Evolutionary conservation across 176 grass and related monocot species (phyloP).

Genomic region (Echinochloa phyllopogon): DNA sequence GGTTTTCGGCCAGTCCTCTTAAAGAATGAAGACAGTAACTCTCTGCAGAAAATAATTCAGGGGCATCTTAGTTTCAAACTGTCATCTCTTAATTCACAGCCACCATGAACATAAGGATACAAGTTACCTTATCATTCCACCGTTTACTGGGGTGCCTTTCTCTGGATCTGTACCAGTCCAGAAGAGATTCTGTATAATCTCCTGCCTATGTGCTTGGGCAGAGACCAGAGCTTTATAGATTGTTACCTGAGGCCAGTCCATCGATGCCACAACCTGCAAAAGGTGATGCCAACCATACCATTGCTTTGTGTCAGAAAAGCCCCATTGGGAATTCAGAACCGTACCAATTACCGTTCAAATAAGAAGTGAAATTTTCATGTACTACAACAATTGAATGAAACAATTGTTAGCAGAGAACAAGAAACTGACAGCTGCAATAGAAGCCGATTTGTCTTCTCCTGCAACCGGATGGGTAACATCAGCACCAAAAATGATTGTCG

Average conservation of each 20-base stretch:
- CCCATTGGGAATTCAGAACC: not conserved
- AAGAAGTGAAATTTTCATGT: not conserved
- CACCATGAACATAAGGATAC: not conserved
- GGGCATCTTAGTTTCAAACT: constrained; percentile 26
- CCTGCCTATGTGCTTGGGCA: constrained; percentile 66
- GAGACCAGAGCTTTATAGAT: constrained; percentile 74
- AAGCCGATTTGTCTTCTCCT: constrained; percentile 64
- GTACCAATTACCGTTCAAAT: not conserved
- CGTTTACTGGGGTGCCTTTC: constrained; percentile 18
- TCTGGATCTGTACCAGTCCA: constrained; percentile 40
- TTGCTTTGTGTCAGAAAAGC: not conserved
- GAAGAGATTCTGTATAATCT: constrained; percentile 80
- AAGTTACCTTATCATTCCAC: constrained; percentile 79
- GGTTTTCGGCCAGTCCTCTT: constrained; percentile 39
- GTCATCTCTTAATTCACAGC: not conserved
- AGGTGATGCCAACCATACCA: not conserved
- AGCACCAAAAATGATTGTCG: constrained; percentile 83
- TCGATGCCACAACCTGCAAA: constrained; percentile 80
- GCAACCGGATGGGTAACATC: constrained; percentile 78
- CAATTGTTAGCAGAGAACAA: not conserved
- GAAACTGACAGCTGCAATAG: constrained; percentile 69
- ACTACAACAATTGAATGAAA: not conserved
- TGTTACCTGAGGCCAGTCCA: constrained; percentile 78
- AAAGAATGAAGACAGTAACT: constrained; percentile 55
- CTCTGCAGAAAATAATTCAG: constrained; percentile 49